Conservation (phyloP, 2,329 filamentous ascomycete genomes). For the Cordyceps cateniannulata region DNA sequence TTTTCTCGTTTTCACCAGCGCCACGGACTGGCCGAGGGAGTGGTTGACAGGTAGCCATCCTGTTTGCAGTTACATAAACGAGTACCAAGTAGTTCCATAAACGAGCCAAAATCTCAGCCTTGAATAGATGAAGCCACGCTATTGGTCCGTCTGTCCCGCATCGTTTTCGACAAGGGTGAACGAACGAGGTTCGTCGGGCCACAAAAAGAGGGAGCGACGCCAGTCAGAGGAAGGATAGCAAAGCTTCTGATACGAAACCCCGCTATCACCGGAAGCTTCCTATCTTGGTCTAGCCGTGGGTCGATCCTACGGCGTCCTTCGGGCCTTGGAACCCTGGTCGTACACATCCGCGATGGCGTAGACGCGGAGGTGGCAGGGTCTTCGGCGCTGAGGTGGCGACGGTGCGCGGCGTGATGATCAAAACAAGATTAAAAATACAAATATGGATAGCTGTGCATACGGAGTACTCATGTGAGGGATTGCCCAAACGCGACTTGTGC, state of each 20-base stretch:
- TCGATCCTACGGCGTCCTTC: background rate
- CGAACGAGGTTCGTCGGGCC: background rate
- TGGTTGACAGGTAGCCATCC: too few species aligned
- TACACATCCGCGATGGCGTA: background rate
- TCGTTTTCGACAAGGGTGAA: background rate
- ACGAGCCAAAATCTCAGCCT: background rate
- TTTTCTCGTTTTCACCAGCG: too few species aligned
- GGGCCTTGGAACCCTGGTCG: too few species aligned
- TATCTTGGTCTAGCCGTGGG: background rate
- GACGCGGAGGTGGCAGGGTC: background rate
- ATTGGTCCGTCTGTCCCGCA: background rate
- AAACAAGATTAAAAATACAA: background rate
- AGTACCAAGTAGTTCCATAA: background rate
- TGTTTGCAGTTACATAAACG: too few species aligned
- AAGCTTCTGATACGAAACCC: background rate
- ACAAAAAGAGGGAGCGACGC: background rate
- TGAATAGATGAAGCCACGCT: background rate
- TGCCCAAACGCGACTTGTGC: too few species aligned
- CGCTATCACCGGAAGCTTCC: background rate
- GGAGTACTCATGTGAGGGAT: too few species aligned
- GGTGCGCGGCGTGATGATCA: background rate
- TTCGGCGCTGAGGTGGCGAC: background rate
- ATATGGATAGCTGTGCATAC: too few species aligned
- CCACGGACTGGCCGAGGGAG: too few species aligned
- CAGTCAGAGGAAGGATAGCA: background rate